Base-by-base conservation (phyloP, 1,284 basidiomycete genomes). In the Ceratobasidium sp. region DNA sequence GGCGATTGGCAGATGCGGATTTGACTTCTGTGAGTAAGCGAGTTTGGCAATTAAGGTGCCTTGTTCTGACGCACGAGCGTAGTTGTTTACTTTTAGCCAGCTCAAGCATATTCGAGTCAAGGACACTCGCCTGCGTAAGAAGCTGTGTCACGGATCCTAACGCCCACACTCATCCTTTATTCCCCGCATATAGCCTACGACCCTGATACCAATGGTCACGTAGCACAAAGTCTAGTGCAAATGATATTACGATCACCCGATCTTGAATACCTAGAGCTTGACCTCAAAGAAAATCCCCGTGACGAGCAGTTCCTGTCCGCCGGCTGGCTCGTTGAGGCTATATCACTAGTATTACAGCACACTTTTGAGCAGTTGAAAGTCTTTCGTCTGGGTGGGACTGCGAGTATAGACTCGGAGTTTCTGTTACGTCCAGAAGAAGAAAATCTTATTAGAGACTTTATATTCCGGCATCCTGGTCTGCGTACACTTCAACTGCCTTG, bases 101-200 rank as follows among this genome's bases (percentile, higher is more conserved):
- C 60, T 66, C 27, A 66, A 66, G 50, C 39, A 54, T 13, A 66
- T 66, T 19, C 60, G 50, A n/a, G 13, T 66, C 25, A 66, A 66
- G 39, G 60, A 66, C n/a, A 42, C 21, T 4, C 23, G 39, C 4
- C 60, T 66, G 7, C 33, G 60, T 66, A 66, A 66, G 60, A 42
- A 9, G 39, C 11, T 29, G 7, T 54, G 9, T 19, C 30, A 29
- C 8, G 21, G 14, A 2, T 36, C 33, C 33, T 11, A 23, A n/a
- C 23, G 23, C 9, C 36, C 36, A 7, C 1, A 16, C 39, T 19
- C 14, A 42, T 13, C 14, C 50, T 23, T 8, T 16, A 11, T 11
- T 36, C 33, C 33, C 36, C 47, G n/a, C 33, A 33, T 33, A 27
- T 42, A 66, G 60, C 60, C 9, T 39, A 54, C 29, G 50, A 54